Evolutionary conservation across 306 rosid genomes (phyloP).

Genomic region (Urtica urens): DNA sequence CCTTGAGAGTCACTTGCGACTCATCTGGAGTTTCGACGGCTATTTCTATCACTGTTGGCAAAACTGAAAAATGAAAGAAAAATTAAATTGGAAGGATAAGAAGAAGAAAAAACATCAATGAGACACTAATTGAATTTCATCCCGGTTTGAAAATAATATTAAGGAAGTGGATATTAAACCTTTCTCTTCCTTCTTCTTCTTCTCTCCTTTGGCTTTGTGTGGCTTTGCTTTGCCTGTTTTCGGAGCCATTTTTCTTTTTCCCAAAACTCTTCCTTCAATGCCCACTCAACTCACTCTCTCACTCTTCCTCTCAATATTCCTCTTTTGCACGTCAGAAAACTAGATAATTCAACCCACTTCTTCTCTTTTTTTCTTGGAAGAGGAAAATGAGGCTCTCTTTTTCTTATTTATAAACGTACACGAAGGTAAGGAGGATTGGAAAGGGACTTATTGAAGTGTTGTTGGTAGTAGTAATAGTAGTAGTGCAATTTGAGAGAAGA

Average conservation of each 20-base stretch:
- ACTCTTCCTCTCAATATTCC: no score
- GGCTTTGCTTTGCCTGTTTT: constrained; percentile 71
- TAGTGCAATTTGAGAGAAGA: not conserved
- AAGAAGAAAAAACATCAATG: not conserved
- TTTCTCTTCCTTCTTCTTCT: constrained; percentile 94
- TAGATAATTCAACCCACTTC: no score
- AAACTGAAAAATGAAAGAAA: constrained; percentile 34
- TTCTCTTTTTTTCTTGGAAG: not conserved
- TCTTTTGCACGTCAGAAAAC: no score
- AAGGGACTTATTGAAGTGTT: constrained; percentile 4
- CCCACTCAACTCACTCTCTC: no score
- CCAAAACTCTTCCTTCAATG: constrained; percentile 14
- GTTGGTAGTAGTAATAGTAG: not conserved
- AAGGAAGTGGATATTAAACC: constrained; percentile 24
- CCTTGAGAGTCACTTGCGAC: constrained; percentile 74
- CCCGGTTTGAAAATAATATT: not conserved
- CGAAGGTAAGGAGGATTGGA: constrained; percentile 5
- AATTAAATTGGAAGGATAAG: not conserved
- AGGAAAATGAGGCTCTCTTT: not conserved
- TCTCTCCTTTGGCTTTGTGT: constrained; percentile 77
- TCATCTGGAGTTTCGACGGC: constrained; percentile 58
- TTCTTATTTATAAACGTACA: constrained; percentile 10
- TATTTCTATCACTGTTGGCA: constrained; percentile 73
- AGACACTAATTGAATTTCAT: not conserved
- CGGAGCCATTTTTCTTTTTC: constrained; percentile 62